A percentile compares a stretch with the other conserved stretches of the same genome.
Evolutionary conservation across 2,329 filamentous ascomycete species (phyloP).

Genomic region (Didymella pinodella): DNA sequence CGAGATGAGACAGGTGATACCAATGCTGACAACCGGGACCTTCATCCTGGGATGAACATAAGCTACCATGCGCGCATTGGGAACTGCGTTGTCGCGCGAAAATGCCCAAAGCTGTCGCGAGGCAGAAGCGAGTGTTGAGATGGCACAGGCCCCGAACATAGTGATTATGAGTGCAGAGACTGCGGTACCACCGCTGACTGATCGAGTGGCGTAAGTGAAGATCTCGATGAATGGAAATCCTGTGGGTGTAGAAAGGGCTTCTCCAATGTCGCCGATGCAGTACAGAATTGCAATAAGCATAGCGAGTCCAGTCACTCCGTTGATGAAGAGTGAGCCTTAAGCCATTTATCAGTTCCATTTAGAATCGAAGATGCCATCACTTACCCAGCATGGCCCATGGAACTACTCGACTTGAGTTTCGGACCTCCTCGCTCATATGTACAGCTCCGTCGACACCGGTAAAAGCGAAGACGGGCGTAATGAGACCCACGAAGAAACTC

Average conservation of each 20-base stretch:
- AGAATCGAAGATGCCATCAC: neutral
- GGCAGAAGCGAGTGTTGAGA: conserved; percentile 43
- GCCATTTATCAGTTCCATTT: neutral
- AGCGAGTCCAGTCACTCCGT: conserved; percentile 24
- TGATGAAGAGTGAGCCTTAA: conserved; percentile 39
- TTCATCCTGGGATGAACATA: conserved; percentile 27
- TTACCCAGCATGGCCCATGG: conserved; percentile 23
- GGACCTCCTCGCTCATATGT: conserved; percentile 28
- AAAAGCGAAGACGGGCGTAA: conserved; percentile 40
- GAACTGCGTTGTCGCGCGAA: conserved; percentile 51
- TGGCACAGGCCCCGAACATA: conserved; percentile 39
- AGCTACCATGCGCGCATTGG: conserved; percentile 21
- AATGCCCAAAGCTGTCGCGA: conserved; percentile 49
- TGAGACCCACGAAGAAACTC: conserved; percentile 51
- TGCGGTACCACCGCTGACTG: conserved; percentile 51
- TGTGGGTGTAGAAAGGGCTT: conserved; percentile 44
- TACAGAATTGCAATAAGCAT: conserved; percentile 47
- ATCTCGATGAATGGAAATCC: conserved; percentile 55
- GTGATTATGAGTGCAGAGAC: conserved; percentile 44
- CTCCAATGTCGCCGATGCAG: conserved; percentile 43
- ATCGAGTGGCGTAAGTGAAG: conserved; percentile 42
- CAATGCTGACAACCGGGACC: conserved; percentile 28
- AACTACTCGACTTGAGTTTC: conserved; percentile 28
- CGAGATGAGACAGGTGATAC: conserved; percentile 17
- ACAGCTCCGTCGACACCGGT: conserved; percentile 22